These are phyloP conservation scores for Alloascoidea hylecoeti DNA, from an alignment of 805 yeast genomes.

Conservation along the genomic window DNA sequence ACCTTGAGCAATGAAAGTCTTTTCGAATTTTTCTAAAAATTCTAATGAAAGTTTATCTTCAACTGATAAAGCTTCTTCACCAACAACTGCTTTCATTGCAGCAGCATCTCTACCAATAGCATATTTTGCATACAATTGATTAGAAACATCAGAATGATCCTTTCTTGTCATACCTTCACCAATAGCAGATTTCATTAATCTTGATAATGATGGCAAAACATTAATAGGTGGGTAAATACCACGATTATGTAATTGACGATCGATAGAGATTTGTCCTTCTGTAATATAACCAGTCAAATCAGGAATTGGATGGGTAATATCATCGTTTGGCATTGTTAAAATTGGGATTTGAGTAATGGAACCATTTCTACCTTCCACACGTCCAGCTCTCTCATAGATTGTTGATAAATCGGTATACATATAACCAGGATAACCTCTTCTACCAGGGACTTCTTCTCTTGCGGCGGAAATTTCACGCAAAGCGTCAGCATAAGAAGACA, in stretches of 20 bases:
- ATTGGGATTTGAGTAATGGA: conserved; percentile 98
- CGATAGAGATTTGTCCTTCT: conserved; percentile 96
- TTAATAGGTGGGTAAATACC: conserved; percentile 99
- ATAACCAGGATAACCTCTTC: conserved; percentile 99
- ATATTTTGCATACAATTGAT: conserved; percentile 96
- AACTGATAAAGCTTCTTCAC: conserved; percentile 96
- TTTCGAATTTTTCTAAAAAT: conserved; percentile 95
- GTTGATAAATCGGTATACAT: conserved; percentile 99
- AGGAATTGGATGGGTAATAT: conserved; percentile 99
- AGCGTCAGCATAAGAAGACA: conserved; percentile 99
- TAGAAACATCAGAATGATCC: conserved; percentile 98
- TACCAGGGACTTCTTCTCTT: conserved; percentile 99
- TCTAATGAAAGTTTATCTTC: conserved; percentile 97
- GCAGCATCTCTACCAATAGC: conserved; percentile 99
- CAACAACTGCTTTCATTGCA: conserved; percentile 99
- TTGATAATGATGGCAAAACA: conserved; percentile 92
- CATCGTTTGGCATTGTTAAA: conserved; percentile 99
- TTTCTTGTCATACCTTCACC: conserved; percentile 99
- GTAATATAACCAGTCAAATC: conserved; percentile 99
- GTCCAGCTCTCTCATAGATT: conserved; percentile 98
- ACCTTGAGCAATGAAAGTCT: conserved; percentile 90
- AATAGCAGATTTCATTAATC: conserved; percentile 98
- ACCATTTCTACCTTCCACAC: conserved; percentile 99
- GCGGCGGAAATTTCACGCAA: conserved; percentile 99
- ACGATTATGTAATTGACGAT: conserved; percentile 90